phyloP scores from a whole-genome alignment of 2,329 filamentous ascomycete genomes.

The Sclerotinia glacialis region DNA sequence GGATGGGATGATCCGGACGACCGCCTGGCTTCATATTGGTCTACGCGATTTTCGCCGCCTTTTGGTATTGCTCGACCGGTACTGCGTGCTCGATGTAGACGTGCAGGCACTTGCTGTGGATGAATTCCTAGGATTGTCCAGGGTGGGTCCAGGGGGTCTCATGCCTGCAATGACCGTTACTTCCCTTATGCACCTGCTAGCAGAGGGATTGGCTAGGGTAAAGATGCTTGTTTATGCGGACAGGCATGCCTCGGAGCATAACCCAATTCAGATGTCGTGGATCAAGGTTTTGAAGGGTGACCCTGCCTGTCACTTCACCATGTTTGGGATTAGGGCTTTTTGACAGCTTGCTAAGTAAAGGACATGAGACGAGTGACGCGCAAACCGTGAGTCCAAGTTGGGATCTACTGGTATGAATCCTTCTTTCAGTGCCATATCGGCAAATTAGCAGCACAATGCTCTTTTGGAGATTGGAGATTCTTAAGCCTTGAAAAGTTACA shows the following conservation, averaged over 20 bases:
- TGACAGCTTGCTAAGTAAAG: constrained; percentile 34
- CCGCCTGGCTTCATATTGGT: constrained; percentile 32
- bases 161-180: constrained; percentile 33
- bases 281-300: constrained; percentile 33
- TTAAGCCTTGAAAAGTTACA: constrained; percentile 9
- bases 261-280: constrained; percentile 34
- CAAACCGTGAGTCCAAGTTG: constrained; percentile 33
- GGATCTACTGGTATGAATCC: constrained; percentile 29
- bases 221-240: constrained; percentile 36
- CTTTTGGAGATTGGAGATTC: constrained; percentile 1
- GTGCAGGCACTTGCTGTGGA: constrained; percentile 26
- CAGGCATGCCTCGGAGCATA: constrained; percentile 36
- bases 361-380: constrained; percentile 39
- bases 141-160: constrained; percentile 29
- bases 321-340: constrained; percentile 36
- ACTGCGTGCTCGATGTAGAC: constrained; percentile 34
- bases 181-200: constrained; percentile 35
- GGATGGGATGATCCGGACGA: constrained; percentile 31
- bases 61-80: constrained; percentile 34
- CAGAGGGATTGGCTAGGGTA: constrained; percentile 32
- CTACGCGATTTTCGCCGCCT: constrained; percentile 30
- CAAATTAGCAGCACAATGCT: constrained; percentile 18
- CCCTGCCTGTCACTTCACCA: constrained; percentile 36
- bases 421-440: constrained; percentile 11
- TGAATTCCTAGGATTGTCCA: constrained; percentile 30